These are phyloP conservation scores for Fusarium tricinctum DNA, from an alignment of 2,329 filamentous ascomycete species.

Conservation along the genomic window DNA sequence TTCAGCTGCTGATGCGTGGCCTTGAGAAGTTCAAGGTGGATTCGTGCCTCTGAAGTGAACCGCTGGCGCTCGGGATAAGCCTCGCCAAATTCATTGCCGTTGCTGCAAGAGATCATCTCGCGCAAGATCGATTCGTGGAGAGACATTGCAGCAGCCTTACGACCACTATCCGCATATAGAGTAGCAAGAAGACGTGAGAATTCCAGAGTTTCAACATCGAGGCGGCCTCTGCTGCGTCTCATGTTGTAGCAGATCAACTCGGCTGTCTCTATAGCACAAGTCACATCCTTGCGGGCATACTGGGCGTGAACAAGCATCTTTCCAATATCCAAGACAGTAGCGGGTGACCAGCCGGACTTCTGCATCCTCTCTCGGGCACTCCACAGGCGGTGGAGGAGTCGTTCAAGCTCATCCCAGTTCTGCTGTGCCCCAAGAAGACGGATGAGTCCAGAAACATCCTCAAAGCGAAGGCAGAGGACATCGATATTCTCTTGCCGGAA, in stretches of 20 bases:
- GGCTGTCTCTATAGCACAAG: conserved; percentile 43
- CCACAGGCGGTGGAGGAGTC: conserved; percentile 45
- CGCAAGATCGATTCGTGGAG: conserved; percentile 44
- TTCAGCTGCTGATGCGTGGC: conserved; percentile 36
- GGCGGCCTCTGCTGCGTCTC: conserved; percentile 45
- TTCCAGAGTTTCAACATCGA: conserved; percentile 46
- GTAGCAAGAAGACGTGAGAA: conserved; percentile 46
- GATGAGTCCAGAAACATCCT: conserved; percentile 61
- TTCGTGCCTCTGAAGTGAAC: conserved; percentile 30
- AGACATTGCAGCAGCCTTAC: conserved; percentile 35
- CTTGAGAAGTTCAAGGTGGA: conserved; percentile 44
- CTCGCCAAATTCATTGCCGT: conserved; percentile 14
- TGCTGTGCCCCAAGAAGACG: conserved; percentile 62
- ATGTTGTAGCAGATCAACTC: conserved; percentile 49
- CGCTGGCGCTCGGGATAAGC: conserved; percentile 27
- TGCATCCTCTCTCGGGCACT: conserved; percentile 40
- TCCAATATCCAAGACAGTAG: conserved; percentile 43
- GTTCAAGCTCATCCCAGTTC: conserved; percentile 62
- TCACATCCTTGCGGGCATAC: conserved; percentile 30
- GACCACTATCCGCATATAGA: conserved; percentile 36
- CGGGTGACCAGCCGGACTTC: conserved; percentile 41
- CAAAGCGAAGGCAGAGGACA: conserved; percentile 58
- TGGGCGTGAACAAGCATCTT: conserved; percentile 45
- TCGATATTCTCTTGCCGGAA: conserved; percentile 60
- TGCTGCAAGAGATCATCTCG: conserved; percentile 41